Percentiles rank a stretch among this genome's conserved stretches.
Evolutionary conservation across 805 yeast species (phyloP).

Genomic region (Lipomyces sp.): DNA sequence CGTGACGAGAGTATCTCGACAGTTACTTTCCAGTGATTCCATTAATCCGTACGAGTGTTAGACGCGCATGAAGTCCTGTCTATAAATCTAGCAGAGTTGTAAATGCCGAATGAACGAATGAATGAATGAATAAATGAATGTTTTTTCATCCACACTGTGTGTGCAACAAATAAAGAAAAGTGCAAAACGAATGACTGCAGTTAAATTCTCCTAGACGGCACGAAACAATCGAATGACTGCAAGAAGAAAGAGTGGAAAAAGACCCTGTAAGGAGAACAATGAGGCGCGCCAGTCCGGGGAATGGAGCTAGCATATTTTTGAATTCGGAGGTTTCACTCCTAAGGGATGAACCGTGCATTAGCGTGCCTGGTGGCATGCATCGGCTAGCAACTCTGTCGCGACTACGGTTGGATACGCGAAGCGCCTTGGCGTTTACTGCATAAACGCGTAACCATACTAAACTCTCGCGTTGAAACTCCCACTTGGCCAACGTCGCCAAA

Average conservation of each 20-base stretch:
- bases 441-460: not conserved
- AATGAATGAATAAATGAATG: not conserved
- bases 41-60: not conserved
- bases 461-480: not conserved
- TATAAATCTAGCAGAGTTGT: not conserved
- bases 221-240: not conserved
- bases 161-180: not conserved
- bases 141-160: no score
- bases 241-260: not conserved
- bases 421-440: not conserved
- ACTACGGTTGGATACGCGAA: not conserved
- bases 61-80: not conserved
- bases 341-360: not conserved
- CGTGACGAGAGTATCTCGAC: constrained; percentile 12
- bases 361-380: not conserved
- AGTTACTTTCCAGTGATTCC: not conserved
- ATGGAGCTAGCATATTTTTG: not conserved
- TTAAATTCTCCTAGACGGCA: not conserved
- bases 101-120: not conserved
- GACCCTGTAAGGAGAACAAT: not conserved
- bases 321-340: not conserved
- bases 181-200: not conserved
- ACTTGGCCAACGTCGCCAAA: not conserved
- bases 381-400: not conserved
- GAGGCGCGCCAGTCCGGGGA: not conserved